These are phyloP conservation scores for Nakazawaea peltata DNA, from an alignment of 805 yeast genomes.

Conservation along the genomic window DNA sequence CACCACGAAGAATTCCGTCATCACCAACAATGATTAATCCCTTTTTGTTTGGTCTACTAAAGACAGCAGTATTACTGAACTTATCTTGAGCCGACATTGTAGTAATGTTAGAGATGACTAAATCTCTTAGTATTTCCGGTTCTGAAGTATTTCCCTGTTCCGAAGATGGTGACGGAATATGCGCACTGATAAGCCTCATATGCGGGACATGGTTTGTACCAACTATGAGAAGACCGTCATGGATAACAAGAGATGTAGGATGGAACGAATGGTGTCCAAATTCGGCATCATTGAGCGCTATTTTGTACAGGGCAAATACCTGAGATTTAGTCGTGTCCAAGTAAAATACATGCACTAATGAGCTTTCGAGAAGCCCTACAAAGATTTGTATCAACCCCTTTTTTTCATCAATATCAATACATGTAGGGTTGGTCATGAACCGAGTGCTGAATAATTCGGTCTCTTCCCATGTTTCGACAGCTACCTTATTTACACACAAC, in stretches of 20 bases:
- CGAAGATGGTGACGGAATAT: slow-evolving; percentile 26
- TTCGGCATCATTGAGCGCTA: slow-evolving; percentile 69
- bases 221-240: slow-evolving; percentile 34
- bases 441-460: slow-evolving; percentile 20
- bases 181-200: slow-evolving; percentile 55
- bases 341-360: slow-evolving; percentile 42
- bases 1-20: slow-evolving; percentile 57
- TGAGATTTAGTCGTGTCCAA: too few relatives aligned
- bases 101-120: slow-evolving; percentile 33
- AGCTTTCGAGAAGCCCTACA: slow-evolving; percentile 53
- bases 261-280: slow-evolving; percentile 59
- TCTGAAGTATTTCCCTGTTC: slow-evolving; percentile 13
- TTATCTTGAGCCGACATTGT: slow-evolving; percentile 64
- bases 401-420: slow-evolving; percentile 31
- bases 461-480: slow-evolving; percentile 12
- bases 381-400: slow-evolving; percentile 30
- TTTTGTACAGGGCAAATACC: slow-evolving; percentile 27
- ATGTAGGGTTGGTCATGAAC: slow-evolving; percentile 43
- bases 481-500: slow-evolving; percentile 28
- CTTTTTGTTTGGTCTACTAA: slow-evolving; percentile 17
- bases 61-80: slow-evolving; percentile 42
- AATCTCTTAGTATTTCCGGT: slow-evolving; percentile 20
- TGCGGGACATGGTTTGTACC: slow-evolving; percentile 77
- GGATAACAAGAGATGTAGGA: slow-evolving; percentile 36
- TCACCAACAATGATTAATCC: slow-evolving; percentile 69